Evolutionary conservation across 176 grass and related monocot genomes (phyloP), one percentile per base, ranked within the genome.

Genomic region (Bolboschoenus planiculmis): DNA sequence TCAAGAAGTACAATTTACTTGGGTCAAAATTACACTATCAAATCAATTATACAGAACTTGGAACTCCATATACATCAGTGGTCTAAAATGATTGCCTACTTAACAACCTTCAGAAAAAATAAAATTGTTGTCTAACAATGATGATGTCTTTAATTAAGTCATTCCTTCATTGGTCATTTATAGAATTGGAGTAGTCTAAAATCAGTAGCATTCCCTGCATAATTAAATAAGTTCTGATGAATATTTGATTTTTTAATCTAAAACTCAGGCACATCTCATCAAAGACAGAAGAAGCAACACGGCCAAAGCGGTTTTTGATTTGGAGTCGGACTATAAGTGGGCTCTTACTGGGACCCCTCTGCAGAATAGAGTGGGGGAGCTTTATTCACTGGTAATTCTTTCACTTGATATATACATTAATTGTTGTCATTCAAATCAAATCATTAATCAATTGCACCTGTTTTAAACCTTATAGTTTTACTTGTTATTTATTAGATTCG

Each of bases 281-380:
- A 97, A 97, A 86, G 89, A 93, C 47, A 93, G 91, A 57, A 87
- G 70, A 15, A 88, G 68, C 72, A 97, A 89, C 78, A 97, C 94
- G 73, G 91, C 94, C 29, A 93, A 59, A 83, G 91, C 94, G 78
- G 73, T 97, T 90, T 97, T 97, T 90, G 84, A 40, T 54, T 78
- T 97, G 51, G 87, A 91, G 51, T 97, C 94, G 3, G 85, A 87
- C 35, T 97, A 91, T 81, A 97, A 93, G 86, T 97, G 94, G 94
- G 94, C 94, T 34, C 78, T 97, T 64, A 91, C 91, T 88, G 94
- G 94, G 11, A 97, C 94, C 79, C 94, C 94, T 27, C 83, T 97
- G 75, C 91, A 97, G 59, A 97, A 97, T 79, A 87, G 91, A 70
- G 89, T 97, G 63, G 91, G 89, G 85, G 94, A 97, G 78, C 94